A percentile compares a stretch with the other conserved stretches of the same genome.
These are phyloP conservation scores for Candida freyschussii DNA, from an alignment of 1,139 yeast species.

Conservation along the genomic window DNA sequence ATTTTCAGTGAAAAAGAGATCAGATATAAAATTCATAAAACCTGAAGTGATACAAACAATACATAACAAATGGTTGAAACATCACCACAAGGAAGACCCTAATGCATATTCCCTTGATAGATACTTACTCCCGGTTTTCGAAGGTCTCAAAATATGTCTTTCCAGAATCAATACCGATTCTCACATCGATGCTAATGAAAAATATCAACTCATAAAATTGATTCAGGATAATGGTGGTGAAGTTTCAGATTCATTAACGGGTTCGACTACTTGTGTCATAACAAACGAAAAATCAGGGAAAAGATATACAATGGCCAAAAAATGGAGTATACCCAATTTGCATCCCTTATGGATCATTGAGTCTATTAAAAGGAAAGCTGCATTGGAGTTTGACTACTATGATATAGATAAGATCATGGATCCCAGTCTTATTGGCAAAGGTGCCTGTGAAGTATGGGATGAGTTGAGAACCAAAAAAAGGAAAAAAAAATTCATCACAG, in stretches of 20 bases:
- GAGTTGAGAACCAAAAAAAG: conserved; percentile 28
- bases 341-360: conserved; percentile 76
- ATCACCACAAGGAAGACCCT: conserved; percentile 34
- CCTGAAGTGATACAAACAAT: conserved; percentile 43
- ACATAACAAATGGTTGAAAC: conserved; percentile 50
- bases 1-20: conserved; percentile 54
- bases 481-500: conserved; percentile 16
- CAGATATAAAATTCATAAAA: conserved; percentile 53
- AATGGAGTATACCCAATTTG: conserved; percentile 65
- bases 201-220: conserved; percentile 31
- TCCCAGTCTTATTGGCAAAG: conserved; percentile 36
- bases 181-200: conserved; percentile 19
- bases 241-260: conserved; percentile 52
- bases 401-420: conserved; percentile 28
- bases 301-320: conserved; percentile 56
- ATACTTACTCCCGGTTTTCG: conserved; percentile 39
- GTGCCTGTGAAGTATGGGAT: conserved; percentile 52
- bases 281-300: conserved; percentile 53
- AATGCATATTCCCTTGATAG: conserved; percentile 21
- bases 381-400: conserved; percentile 48
- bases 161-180: conserved; percentile 42
- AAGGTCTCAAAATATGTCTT: conserved; percentile 44
- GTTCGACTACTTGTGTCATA: conserved; percentile 46
- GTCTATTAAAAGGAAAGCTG: conserved; percentile 56
- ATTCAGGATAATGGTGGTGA: conserved; percentile 55